Conservation (phyloP, 139 green algal species). For the Coelastrella sp. region DNA sequence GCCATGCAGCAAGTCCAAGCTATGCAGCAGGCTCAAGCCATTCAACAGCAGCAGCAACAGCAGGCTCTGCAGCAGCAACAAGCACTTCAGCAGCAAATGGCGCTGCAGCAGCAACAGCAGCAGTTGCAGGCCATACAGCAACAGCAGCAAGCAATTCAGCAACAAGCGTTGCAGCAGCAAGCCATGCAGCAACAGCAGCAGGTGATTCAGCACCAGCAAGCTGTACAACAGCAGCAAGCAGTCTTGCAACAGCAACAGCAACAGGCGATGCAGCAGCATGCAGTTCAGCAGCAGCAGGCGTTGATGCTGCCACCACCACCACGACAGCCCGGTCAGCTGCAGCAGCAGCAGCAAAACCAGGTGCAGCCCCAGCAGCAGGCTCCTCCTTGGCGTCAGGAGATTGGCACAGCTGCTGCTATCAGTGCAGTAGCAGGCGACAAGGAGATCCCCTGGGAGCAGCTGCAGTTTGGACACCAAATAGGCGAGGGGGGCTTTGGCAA, state of each 20-base stretch:
- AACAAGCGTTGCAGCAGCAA: conserved; percentile 7
- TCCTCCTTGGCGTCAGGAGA: conserved; percentile 19
- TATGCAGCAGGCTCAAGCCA: background rate
- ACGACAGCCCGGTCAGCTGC: background rate
- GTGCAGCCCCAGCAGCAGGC: conserved; percentile 18
- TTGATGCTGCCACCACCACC: conserved; percentile 35
- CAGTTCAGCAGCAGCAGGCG: conserved; percentile 16
- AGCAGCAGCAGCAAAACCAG: conserved; percentile 37
- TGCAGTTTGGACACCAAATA: conserved; percentile 68
- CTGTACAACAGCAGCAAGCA: conserved; percentile 1
- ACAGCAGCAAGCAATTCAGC: background rate
- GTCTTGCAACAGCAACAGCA: conserved; percentile 3
- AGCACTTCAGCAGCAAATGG: background rate
- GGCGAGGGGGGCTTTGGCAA: conserved; percentile 77
- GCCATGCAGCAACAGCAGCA: conserved; percentile 22
- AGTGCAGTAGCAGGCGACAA: conserved; percentile 42
- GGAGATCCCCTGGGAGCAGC: conserved; percentile 55
- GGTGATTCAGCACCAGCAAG: conserved; percentile 10
- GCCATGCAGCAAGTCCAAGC: background rate
- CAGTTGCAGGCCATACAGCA: conserved; percentile 7
- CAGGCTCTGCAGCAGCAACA: background rate
- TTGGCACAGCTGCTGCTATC: conserved; percentile 28
- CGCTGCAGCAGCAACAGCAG: conserved; percentile 21
- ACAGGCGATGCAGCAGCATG: conserved; percentile 18
- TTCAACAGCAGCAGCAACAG: conserved; percentile 12